phyloP scores from a whole-genome alignment of 148 eudicot genomes.

The Bassia scoparia region DNA sequence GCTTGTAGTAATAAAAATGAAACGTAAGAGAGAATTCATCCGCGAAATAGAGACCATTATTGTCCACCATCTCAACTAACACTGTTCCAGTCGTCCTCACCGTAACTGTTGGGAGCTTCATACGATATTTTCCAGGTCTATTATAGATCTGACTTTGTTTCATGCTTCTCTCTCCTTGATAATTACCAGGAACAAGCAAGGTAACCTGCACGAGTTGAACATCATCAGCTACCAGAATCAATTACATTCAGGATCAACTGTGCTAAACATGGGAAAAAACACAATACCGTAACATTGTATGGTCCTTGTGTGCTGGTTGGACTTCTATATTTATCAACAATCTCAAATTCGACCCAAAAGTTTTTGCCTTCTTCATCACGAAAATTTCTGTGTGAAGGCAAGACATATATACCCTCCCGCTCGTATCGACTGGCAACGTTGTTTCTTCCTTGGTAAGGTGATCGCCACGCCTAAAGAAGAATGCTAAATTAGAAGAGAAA shows the following conservation, averaged over 20 bases:
- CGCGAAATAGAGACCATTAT: slow-evolving; percentile 67
- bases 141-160: slow-evolving; percentile 59
- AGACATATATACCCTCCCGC: slow-evolving; percentile 83
- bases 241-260: background rate
- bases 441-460: slow-evolving; percentile 77
- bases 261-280: background rate
- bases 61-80: slow-evolving; percentile 83
- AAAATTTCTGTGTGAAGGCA: slow-evolving; percentile 73
- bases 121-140: slow-evolving; percentile 58
- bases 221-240: slow-evolving; percentile 2
- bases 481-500: background rate
- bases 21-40: slow-evolving; percentile 91
- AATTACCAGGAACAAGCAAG: slow-evolving; percentile 92
- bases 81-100: slow-evolving; percentile 88
- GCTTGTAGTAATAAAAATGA: slow-evolving; percentile 86
- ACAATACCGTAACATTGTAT: slow-evolving; percentile 84
- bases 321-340: slow-evolving; percentile 72
- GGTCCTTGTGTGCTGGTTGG: slow-evolving; percentile 93
- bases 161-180: slow-evolving; percentile 87
- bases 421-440: slow-evolving; percentile 63
- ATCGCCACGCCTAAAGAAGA: slow-evolving; percentile 73
- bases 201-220: slow-evolving; percentile 41
- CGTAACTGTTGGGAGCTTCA: slow-evolving; percentile 89
- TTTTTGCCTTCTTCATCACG: slow-evolving; percentile 95
- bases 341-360: slow-evolving; percentile 90